Percentiles rank a stretch among this genome's conserved stretches.
phyloP scores from a whole-genome alignment of 1,139 yeast genomes.

The Dujonia santamariae region DNA sequence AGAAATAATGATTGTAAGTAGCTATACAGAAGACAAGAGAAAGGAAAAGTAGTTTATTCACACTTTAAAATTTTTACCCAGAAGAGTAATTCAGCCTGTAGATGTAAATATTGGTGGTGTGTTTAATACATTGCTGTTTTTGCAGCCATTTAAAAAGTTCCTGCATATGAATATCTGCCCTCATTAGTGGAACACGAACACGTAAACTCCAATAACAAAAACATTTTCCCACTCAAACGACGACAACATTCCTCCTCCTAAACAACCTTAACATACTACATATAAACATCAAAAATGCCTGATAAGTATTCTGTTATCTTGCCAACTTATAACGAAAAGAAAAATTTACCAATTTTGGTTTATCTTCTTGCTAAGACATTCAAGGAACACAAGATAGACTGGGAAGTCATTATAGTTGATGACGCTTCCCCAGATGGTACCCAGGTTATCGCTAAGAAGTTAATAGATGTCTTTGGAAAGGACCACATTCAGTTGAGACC shows the following conservation, averaged over 20 bases:
- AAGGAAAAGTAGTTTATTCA: too few species aligned
- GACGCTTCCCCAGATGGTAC: constrained; percentile 86
- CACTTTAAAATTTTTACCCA: too few species aligned
- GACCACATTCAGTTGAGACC: constrained; percentile 67
- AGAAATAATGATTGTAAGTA: not conserved
- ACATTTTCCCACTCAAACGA: not conserved
- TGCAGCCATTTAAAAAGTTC: too few species aligned
- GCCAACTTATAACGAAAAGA: constrained; percentile 78
- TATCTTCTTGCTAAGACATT: constrained; percentile 75
- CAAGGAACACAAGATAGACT: constrained; percentile 54
- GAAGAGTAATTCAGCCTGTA: too few species aligned
- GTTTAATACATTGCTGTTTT: too few species aligned
- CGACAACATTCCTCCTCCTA: not conserved
- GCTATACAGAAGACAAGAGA: too few species aligned
- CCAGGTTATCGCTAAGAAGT: constrained; percentile 67
- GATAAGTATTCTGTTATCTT: constrained; percentile 69
- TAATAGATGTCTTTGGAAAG: constrained; percentile 59
- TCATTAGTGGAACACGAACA: not conserved
- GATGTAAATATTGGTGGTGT: too few species aligned
- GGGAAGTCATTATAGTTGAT: constrained; percentile 81
- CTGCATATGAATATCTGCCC: too few species aligned
- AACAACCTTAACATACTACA: not conserved
- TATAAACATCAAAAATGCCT: constrained; percentile 1
- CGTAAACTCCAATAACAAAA: constrained; percentile 1
- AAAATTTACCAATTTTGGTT: constrained; percentile 66